These are phyloP conservation scores for Allantophomopsis cytisporea DNA, from an alignment of 2,329 filamentous ascomycete genomes.

Conservation along the genomic window DNA sequence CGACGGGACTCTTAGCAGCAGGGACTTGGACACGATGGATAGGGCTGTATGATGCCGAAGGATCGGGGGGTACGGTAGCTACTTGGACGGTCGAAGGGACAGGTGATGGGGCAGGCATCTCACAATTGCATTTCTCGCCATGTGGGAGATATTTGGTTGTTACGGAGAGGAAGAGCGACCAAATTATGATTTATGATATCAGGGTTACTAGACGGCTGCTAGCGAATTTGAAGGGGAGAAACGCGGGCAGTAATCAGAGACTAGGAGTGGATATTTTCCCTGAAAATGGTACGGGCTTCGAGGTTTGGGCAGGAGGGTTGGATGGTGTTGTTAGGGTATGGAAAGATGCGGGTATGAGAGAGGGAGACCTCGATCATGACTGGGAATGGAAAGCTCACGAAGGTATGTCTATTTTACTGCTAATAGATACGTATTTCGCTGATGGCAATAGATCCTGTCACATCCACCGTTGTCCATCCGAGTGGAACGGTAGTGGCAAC, in stretches of 20 bases:
- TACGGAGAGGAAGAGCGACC: conserved; percentile 41
- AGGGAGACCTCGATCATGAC: conserved; percentile 16
- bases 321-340: conserved; percentile 42
- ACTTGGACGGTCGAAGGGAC: conserved; percentile 45
- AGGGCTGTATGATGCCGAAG: conserved; percentile 46
- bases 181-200: conserved; percentile 48
- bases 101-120: conserved; percentile 47
- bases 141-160: conserved; percentile 50
- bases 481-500: conserved; percentile 19
- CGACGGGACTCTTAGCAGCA: conserved; percentile 34
- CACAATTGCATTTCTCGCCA: conserved; percentile 46
- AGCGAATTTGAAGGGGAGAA: conserved; percentile 34
- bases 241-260: conserved; percentile 38
- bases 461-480: conserved; percentile 16
- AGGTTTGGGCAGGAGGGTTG: conserved; percentile 47
- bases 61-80: conserved; percentile 37
- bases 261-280: conserved; percentile 40
- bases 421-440: conserved; percentile 1
- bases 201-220: conserved; percentile 44
- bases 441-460: conserved; percentile 10
- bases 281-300: conserved; percentile 24
- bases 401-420: conserved; percentile 7
- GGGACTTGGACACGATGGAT: conserved; percentile 52
- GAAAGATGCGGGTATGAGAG: conserved; percentile 39
- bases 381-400: conserved; percentile 20